A percentile compares a stretch with the other conserved stretches of the same genome.
Conservation (phyloP, 208 protist genomes). For the Herpetomonas samuelpessoai region DNA sequence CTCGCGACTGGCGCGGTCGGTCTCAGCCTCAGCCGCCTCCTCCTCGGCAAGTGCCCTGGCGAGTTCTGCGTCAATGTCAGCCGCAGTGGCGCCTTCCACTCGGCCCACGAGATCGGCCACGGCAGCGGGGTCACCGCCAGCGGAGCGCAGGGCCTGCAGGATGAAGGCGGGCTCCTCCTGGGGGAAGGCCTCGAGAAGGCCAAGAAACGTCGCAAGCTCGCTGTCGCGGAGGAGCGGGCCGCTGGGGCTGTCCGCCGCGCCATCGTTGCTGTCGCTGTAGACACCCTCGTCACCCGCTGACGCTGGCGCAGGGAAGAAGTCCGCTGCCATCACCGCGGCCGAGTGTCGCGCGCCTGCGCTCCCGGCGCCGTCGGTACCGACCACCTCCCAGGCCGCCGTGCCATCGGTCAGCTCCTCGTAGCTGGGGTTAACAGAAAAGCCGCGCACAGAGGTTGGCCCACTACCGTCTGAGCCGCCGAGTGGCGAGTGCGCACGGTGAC, state of each 20-base stretch:
- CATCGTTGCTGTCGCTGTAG: slow-evolving; percentile 2
- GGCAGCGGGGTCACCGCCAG: slow-evolving; percentile 26
- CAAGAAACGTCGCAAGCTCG: slow-evolving; percentile 39
- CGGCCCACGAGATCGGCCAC: slow-evolving; percentile 35
- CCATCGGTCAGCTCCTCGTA: not conserved
- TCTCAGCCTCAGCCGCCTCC: slow-evolving; percentile 21
- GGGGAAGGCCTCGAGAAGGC: slow-evolving; percentile 57
- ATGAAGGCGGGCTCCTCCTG: slow-evolving; percentile 36
- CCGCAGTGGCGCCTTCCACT: slow-evolving; percentile 8
- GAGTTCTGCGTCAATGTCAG: slow-evolving; percentile 32
- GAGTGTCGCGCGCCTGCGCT: too few species aligned
- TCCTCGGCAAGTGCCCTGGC: slow-evolving; percentile 46
- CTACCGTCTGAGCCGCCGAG: not conserved
- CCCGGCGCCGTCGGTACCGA: too few species aligned
- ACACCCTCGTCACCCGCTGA: not conserved
- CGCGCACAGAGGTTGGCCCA: too few species aligned
- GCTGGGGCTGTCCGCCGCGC: not conserved
- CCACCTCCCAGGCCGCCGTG: not conserved
- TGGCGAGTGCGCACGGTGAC: too few species aligned
- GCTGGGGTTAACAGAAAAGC: not conserved
- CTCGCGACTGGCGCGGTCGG: slow-evolving; percentile 8
- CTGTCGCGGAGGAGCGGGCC: slow-evolving; percentile 1
- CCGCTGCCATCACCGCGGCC: not conserved
- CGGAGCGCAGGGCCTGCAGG: slow-evolving; percentile 55
- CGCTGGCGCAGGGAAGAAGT: not conserved